Base-by-base conservation (phyloP, 148 eudicot species). In the Rheum nobile region DNA sequence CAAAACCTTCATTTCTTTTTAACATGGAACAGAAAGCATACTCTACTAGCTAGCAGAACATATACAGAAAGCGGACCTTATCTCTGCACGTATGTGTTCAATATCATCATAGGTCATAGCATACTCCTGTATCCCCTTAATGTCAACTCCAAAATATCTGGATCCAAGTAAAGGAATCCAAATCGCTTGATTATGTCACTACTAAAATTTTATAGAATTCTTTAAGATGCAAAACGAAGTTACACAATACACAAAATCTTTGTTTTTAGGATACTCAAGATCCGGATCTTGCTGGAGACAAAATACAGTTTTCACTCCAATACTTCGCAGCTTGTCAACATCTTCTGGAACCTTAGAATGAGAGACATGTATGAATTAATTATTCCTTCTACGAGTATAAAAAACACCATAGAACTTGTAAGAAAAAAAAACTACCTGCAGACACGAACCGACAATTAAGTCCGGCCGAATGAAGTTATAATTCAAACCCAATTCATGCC, bases 401-500 rank as follows among this genome's bases (percentile, higher is more conserved):
- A 65, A 59, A 65, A 65, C 70, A 32, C 3, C 21, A 17, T 31
- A 17, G 12, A 65, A 31, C 38, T 9, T 28, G 47, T 26, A 34
- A 14, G 59, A 12, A 78, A 50, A 3, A 55, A 31, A 75, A 46
- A 41, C 81, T 71, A 95, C 98, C 98, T 95, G 98, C 68, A 95
- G 84, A 82, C 99, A 95, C 52, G 99, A 95, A 6, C 99, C 99
- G 46, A 95, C 99, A 69, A 95, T 95, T 79, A 95, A 77, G 79
- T 95, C 97, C 34, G 97, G 96, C 22, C 87, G 93, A 74, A 95
- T 90, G 83, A 91, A 95, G 84, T 83, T 88, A 81, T 90, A 95
- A 81, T 95, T 91, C 81, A 95, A 90, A 79, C 98, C 98, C 76
- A 91, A 80, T 80, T 95, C 99, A 78, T 95, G 99, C 85, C 93